Evolutionary conservation across 2,329 filamentous ascomycete genomes (phyloP).

Genomic region (Pyricularia sp.): DNA sequence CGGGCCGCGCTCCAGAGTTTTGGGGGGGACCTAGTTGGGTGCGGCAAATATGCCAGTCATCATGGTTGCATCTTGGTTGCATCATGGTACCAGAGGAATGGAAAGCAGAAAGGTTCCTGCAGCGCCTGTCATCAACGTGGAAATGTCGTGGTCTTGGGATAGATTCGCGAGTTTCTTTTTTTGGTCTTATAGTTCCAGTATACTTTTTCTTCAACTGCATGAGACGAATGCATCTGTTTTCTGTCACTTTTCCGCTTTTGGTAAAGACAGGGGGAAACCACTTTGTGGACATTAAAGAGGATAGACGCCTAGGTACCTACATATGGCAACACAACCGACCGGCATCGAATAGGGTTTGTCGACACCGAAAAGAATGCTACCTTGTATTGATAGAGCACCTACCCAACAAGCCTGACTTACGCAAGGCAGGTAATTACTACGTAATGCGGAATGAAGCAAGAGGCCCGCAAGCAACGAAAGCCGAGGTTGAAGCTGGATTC

Average conservation of each 20-base stretch:
- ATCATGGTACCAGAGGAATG: not conserved
- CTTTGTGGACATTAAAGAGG: too few relatives aligned
- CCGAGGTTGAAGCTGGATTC: not conserved
- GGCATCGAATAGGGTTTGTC: too few relatives aligned
- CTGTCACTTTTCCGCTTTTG: not conserved
- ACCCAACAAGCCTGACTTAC: too few relatives aligned
- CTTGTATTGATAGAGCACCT: not conserved
- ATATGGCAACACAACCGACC: too few relatives aligned
- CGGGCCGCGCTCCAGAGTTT: too few relatives aligned
- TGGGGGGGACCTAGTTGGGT: not conserved
- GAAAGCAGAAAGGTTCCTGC: not conserved
- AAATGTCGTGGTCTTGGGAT: not conserved
- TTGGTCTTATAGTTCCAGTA: too few relatives aligned
- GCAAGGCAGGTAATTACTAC: too few relatives aligned
- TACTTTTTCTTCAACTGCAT: not conserved
- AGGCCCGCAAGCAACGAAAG: not conserved
- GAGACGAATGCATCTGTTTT: not conserved
- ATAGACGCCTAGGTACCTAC: too few relatives aligned
- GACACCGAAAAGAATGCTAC: not conserved
- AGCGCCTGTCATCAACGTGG: not conserved
- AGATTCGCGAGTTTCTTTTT: too few relatives aligned
- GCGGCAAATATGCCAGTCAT: not conserved
- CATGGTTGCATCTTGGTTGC: not conserved
- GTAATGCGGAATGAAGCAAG: not conserved
- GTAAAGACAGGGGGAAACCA: too few relatives aligned